phyloP scores from a whole-genome alignment of 768 basidiomycete species.

The Leccinum subgranulosum region DNA sequence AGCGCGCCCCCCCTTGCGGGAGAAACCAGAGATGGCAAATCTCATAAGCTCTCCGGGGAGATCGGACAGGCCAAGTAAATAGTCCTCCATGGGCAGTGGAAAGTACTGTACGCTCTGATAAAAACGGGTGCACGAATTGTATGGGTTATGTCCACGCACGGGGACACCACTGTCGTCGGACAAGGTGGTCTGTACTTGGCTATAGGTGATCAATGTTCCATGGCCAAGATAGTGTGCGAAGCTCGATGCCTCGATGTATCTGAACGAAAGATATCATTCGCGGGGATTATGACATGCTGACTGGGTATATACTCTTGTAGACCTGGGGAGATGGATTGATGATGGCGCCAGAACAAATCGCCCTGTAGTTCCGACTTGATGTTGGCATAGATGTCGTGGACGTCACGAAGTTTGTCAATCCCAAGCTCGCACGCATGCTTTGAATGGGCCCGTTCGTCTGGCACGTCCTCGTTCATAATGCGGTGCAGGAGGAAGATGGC shows the following conservation, averaged over 20 bases:
- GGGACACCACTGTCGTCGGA: constrained; percentile 57
- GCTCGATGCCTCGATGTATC: constrained; percentile 88
- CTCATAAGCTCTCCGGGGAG: constrained; percentile 98
- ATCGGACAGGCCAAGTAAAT: constrained; percentile 89
- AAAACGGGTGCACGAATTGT: constrained; percentile 3
- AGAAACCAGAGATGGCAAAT: constrained; percentile 81
- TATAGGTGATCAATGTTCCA: constrained; percentile 61
- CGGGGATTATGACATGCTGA: neutral
- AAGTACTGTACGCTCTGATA: constrained; percentile 56
- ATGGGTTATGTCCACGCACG: constrained; percentile 43
- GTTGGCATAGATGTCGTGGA: constrained; percentile 59
- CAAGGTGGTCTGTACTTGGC: constrained; percentile 63
- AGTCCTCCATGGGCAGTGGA: constrained; percentile 75
- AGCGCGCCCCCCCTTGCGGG: constrained; percentile 59
- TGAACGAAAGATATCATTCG: constrained; percentile 19
- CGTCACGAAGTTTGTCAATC: constrained; percentile 61
- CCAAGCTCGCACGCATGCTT: constrained; percentile 49
- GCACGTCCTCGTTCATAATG: constrained; percentile 44
- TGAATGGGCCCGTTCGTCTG: constrained; percentile 27
- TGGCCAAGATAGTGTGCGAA: constrained; percentile 84
- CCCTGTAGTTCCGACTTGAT: constrained; percentile 62
- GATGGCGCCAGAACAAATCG: constrained; percentile 75
- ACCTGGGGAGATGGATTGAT: constrained; percentile 71
- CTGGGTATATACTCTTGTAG: constrained; percentile 62
- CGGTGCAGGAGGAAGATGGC: constrained; percentile 92